Conservation (phyloP, 257 asterid genomes). For the Apocynum venetum region DNA sequence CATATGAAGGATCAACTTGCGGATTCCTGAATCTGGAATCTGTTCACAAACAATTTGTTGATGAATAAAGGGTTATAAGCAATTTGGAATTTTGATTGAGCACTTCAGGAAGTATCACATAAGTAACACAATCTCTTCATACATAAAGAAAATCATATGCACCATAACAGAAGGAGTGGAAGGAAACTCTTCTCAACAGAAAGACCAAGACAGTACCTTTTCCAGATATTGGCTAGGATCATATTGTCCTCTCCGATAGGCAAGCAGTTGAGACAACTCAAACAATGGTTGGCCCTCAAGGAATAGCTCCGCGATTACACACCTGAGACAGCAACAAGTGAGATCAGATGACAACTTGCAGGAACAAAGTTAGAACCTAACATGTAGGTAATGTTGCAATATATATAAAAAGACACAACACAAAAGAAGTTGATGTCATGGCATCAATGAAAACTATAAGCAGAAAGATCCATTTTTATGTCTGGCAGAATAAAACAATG, state of each 20-base stretch:
- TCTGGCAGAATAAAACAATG: neutral
- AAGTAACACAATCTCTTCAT: neutral
- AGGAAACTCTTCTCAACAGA: neutral
- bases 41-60: conserved; percentile 30
- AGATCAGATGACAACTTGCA: conserved; percentile 9
- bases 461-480: neutral
- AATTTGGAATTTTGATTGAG: neutral
- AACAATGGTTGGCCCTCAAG: conserved; percentile 97
- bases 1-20: conserved; percentile 98
- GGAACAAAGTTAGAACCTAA: neutral
- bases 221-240: conserved; percentile 98
- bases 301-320: conserved; percentile 99
- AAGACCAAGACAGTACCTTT: conserved; percentile 45
- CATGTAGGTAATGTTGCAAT: neutral
- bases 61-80: conserved; percentile 9
- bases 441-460: neutral
- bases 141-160: neutral
- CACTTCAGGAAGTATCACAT: neutral
- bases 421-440: neutral
- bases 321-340: conserved; percentile 50
- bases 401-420: neutral
- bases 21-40: conserved; percentile 98
- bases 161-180: neutral
- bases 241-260: conserved; percentile 97
- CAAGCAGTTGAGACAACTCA: conserved; percentile 94